These are phyloP conservation scores for Aquilaria malaccensis DNA, from an alignment of 345 rosid genomes.

Conservation along the genomic window DNA sequence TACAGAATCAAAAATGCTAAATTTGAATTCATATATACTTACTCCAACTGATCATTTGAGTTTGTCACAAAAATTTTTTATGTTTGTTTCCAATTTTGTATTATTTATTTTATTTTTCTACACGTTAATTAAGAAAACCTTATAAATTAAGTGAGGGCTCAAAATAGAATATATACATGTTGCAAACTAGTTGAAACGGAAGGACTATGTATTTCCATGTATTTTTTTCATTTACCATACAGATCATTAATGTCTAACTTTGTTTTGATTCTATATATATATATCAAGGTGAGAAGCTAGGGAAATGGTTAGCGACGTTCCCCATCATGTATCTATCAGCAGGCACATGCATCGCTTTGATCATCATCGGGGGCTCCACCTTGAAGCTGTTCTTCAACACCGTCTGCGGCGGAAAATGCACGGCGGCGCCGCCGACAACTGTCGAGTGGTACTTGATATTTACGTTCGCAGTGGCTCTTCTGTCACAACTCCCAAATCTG, in stretches of 20 bases:
- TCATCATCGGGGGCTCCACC: conserved; percentile 47
- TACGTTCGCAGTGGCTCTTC: conserved; percentile 32
- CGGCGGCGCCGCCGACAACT: conserved; percentile 29
- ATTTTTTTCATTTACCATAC: too few relatives aligned
- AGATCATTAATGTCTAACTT: too few relatives aligned
- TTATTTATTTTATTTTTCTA: too few relatives aligned
- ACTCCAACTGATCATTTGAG: too few relatives aligned
- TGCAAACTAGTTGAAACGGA: too few relatives aligned
- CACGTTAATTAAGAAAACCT: too few relatives aligned
- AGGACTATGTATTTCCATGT: neutral
- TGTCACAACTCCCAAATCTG: conserved; percentile 62
- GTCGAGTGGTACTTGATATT: conserved; percentile 55
- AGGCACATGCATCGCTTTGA: conserved; percentile 51
- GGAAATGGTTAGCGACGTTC: conserved; percentile 40
- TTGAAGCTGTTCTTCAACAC: conserved; percentile 22
- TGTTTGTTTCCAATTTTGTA: too few relatives aligned
- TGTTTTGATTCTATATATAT: neutral
- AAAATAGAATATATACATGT: too few relatives aligned
- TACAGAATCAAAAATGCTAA: too few relatives aligned
- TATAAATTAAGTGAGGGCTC: too few relatives aligned
- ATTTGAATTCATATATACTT: too few relatives aligned
- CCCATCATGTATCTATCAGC: conserved; percentile 61
- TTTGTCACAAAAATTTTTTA: neutral
- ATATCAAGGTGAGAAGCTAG: conserved; percentile 36
- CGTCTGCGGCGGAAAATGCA: conserved; percentile 30